These are phyloP conservation scores for Pseudogymnoascus sp. DNA, from an alignment of 2,329 filamentous ascomycete genomes.

Conservation along the genomic window DNA sequence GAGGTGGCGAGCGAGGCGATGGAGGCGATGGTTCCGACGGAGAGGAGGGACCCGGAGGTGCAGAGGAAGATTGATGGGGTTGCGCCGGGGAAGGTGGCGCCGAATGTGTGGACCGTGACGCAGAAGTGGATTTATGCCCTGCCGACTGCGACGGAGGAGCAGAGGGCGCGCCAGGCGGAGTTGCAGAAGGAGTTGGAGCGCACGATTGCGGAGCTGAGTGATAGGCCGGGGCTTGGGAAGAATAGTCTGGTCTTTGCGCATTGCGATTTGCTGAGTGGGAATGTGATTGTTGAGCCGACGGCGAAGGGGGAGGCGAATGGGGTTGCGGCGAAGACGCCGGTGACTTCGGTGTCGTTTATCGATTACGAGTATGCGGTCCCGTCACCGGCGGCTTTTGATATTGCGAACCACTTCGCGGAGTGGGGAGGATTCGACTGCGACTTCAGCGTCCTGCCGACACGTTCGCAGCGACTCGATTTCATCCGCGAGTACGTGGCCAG, in stretches of 20 bases:
- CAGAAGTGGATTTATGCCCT: slow-evolving; percentile 91
- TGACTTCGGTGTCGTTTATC: slow-evolving; percentile 69
- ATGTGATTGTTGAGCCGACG: slow-evolving; percentile 73
- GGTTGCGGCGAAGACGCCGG: slow-evolving; percentile 26
- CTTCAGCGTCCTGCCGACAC: slow-evolving; percentile 71
- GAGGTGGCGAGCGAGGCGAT: slow-evolving; percentile 26
- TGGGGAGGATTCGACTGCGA: slow-evolving; percentile 98
- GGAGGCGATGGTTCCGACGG: slow-evolving; percentile 21
- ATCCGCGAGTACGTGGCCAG: slow-evolving; percentile 72
- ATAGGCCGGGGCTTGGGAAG: slow-evolving; percentile 66
- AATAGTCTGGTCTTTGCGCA: slow-evolving; percentile 84
- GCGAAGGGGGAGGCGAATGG: slow-evolving; percentile 24
- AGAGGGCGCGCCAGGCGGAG: slow-evolving; percentile 56
- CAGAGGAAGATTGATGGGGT: slow-evolving; percentile 40
- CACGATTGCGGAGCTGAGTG: slow-evolving; percentile 62
- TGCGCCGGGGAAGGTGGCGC: slow-evolving; percentile 61
- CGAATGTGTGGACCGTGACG: slow-evolving; percentile 90
- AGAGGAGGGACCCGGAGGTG: slow-evolving; percentile 28
- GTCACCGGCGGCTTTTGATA: slow-evolving; percentile 88
- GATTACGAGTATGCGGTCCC: slow-evolving; percentile 98
- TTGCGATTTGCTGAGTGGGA: slow-evolving; percentile 91
- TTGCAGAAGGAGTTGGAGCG: slow-evolving; percentile 68
- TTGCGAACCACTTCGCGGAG: slow-evolving; percentile 96
- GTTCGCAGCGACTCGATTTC: slow-evolving; percentile 68
- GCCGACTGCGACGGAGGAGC: slow-evolving; percentile 60